Evolutionary conservation across 1,284 basidiomycete genomes (phyloP), one percentile per base, ranked within the genome.

Genomic region (Ganoderma sp.): DNA sequence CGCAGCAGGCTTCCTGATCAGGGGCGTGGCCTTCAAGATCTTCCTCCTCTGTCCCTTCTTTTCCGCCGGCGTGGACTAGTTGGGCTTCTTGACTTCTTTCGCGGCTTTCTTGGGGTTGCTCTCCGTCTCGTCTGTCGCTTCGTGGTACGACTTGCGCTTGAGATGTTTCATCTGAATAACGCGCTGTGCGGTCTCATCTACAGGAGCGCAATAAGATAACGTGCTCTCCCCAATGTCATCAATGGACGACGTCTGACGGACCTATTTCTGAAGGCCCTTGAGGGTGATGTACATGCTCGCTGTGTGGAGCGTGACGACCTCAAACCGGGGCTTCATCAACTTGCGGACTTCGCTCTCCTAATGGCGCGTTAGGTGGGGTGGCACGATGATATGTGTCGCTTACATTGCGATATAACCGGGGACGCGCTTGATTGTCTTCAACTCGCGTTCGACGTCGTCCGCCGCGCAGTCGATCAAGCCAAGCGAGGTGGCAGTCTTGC

Each of bases 401-500:
- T 92, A 92, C 64, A 88, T 85, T 12, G 87, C 79, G 61, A 96
- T 88, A 74, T 94, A 92, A 58, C 92, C 92, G n/a, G 84, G 81
- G 65, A 83, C 83, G 60, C 83, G 82, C n/a, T 75, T 39, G n/a
- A 72, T 45, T 66, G 83, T 81, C 2, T 81, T 77, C 70, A 90
- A 86, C 68, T 90, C 86, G 65, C 84, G 82, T 66, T 84, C 83
- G 42, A 92, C 86, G 45, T 84, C 79, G 73, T 87, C 85, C 64
- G 80, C 82, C 65, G 87, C 84, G 75, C 88, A 90, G 75, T 93
- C 90, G 71, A 97, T 92, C 65, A 98, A 84, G 12, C 92, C 96
- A 25, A 98, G 86, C 0, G 95, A 96, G 73, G 98, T 98, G 34
- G 96, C 96, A 0, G 96, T 98, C 82, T 98, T 98, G 43, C 96